phyloP scores from a whole-genome alignment of 768 basidiomycete species.

The Kwoniella sp. region DNA sequence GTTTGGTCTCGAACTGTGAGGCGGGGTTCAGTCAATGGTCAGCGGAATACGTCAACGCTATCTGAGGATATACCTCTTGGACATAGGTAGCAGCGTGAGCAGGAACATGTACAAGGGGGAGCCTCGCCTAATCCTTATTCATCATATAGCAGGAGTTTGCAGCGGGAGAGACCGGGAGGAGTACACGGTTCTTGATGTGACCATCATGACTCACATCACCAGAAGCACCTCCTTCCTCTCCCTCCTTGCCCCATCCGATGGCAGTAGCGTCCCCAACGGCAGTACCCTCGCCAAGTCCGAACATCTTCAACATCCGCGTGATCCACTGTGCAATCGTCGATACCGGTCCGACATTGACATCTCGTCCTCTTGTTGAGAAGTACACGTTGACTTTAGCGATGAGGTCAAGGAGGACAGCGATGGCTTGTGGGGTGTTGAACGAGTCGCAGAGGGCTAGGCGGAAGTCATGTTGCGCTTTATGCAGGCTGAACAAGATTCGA shows the following conservation, averaged over 20 bases:
- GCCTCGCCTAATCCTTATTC: too few relatives aligned
- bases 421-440: conserved; percentile 87
- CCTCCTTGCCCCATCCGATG: conserved; percentile 64
- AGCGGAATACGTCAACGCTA: neutral
- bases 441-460: conserved; percentile 89
- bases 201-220: conserved; percentile 54
- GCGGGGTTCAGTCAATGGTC: conserved; percentile 12
- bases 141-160: neutral
- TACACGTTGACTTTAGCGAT: conserved; percentile 86
- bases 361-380: conserved; percentile 60
- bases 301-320: conserved; percentile 61
- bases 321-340: conserved; percentile 62
- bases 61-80: too few relatives aligned
- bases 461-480: conserved; percentile 75
- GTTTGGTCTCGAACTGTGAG: conserved; percentile 72
- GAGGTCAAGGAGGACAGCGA: conserved; percentile 75
- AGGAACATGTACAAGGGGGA: too few relatives aligned
- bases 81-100: too few relatives aligned
- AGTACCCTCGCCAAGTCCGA: conserved; percentile 61
- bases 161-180: conserved; percentile 4
- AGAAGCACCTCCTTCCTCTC: conserved; percentile 62
- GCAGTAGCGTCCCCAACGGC: conserved; percentile 64
- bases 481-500: conserved; percentile 61
- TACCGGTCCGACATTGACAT: conserved; percentile 64
- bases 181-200: too few relatives aligned